phyloP scores from a whole-genome alignment of 2,329 filamentous ascomycete genomes.

The Fusarium fracticaudum region DNA sequence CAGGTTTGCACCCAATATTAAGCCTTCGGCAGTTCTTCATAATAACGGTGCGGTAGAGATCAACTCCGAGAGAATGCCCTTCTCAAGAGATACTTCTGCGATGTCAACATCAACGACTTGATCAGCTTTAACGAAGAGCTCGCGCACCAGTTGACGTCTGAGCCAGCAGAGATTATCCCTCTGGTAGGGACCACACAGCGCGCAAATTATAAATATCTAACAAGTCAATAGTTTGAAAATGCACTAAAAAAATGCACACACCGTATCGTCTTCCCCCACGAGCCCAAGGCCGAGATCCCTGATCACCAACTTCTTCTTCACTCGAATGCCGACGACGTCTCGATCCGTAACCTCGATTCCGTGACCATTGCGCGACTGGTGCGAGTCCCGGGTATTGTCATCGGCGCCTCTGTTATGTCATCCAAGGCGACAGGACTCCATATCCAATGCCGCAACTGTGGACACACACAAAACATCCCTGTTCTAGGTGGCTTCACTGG shows the following conservation, averaged over 20 bases:
- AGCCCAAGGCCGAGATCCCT: constrained; percentile 74
- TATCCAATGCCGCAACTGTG: constrained; percentile 89
- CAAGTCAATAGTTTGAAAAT: constrained; percentile 76
- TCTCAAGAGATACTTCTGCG: constrained; percentile 93
- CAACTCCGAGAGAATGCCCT: constrained; percentile 95
- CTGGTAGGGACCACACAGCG: constrained; percentile 65
- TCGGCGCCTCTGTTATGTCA: constrained; percentile 94
- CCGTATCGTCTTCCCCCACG: constrained; percentile 87
- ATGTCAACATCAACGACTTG: constrained; percentile 93
- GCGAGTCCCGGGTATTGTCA: constrained; percentile 95
- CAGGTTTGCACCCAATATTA: constrained; percentile 66
- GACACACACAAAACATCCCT: constrained; percentile 73
- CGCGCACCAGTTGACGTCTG: constrained; percentile 86
- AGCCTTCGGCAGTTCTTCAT: neutral
- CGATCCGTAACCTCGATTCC: constrained; percentile 93
- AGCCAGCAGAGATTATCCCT: constrained; percentile 92
- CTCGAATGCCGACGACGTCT: constrained; percentile 88
- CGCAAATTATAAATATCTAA: neutral
- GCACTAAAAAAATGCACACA: constrained; percentile 92
- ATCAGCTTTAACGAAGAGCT: constrained; percentile 97
- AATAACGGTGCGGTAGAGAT: constrained; percentile 67
- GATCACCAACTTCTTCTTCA: constrained; percentile 95
- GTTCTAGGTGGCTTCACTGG: constrained; percentile 89
- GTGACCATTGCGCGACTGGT: constrained; percentile 95
- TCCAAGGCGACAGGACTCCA: constrained; percentile 91